These are phyloP conservation scores for Bonnemaisonia californica DNA, from an alignment of 31 red algal species.

Conservation along the genomic window DNA sequence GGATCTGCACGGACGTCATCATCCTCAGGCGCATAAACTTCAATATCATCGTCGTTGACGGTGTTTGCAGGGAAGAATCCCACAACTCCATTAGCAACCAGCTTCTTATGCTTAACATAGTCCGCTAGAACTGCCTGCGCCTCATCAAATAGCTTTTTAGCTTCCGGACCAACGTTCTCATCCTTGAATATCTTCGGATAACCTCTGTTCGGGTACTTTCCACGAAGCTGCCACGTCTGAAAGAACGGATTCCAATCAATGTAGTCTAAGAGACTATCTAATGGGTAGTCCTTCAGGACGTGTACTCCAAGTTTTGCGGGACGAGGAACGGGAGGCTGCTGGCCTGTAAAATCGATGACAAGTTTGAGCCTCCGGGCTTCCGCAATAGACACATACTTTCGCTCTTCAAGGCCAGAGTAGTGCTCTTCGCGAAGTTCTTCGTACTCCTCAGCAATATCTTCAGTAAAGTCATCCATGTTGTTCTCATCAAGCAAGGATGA, in stretches of 20 bases:
- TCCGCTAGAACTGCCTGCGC: constrained; percentile 59
- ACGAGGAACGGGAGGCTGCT: constrained; percentile 36
- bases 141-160: constrained; percentile 85
- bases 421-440: constrained; percentile 85
- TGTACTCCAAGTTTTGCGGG: constrained; percentile 55
- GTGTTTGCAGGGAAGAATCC: constrained; percentile 84
- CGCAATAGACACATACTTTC: constrained; percentile 62
- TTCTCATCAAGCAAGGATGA: constrained; percentile 70
- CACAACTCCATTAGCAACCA: constrained; percentile 69
- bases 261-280: constrained; percentile 57
- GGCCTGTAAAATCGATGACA: constrained; percentile 65
- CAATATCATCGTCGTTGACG: constrained; percentile 79
- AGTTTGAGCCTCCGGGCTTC: constrained; percentile 62
- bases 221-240: constrained; percentile 89
- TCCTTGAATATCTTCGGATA: constrained; percentile 94
- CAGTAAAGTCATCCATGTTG: constrained; percentile 71
- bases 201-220: constrained; percentile 91
- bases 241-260: constrained; percentile 97
- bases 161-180: constrained; percentile 74
- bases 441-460: constrained; percentile 87
- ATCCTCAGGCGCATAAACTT: constrained; percentile 73
- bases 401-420: constrained; percentile 80
- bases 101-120: constrained; percentile 67
- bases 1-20: constrained; percentile 46
- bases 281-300: constrained; percentile 59